phyloP scores from a whole-genome alignment of 768 basidiomycete genomes.

The Lyophyllum atratum region DNA sequence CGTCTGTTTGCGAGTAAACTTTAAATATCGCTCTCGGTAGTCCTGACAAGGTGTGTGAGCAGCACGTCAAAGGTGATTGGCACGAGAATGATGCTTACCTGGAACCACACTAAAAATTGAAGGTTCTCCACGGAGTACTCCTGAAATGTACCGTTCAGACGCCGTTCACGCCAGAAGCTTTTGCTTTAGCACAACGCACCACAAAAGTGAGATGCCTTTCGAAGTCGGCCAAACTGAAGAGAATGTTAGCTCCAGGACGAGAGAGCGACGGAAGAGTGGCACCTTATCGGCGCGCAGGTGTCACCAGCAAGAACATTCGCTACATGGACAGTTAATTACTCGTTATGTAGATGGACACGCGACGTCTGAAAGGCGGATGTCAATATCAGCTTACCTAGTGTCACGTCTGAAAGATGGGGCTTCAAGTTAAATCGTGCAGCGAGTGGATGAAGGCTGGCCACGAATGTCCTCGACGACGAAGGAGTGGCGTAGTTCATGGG shows the following conservation, averaged over 20 bases:
- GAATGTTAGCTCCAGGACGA: not conserved
- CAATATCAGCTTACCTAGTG: constrained; percentile 19
- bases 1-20: constrained; percentile 21
- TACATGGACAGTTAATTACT: not conserved
- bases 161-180: constrained; percentile 8
- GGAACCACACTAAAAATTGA: constrained; percentile 38
- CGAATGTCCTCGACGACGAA: constrained; percentile 12
- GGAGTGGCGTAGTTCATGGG: constrained; percentile 6
- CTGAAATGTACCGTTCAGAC: constrained; percentile 25
- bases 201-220: constrained; percentile 27
- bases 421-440: constrained; percentile 24
- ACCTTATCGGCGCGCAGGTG: constrained; percentile 41
- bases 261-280: constrained; percentile 3
- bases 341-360: constrained; percentile 6
- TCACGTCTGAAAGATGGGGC: constrained; percentile 23
- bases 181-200: constrained; percentile 21
- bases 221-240: constrained; percentile 30
- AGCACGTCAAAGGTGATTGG: constrained; percentile 3
- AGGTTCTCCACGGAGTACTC: constrained; percentile 33
- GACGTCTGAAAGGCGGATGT: constrained; percentile 1
- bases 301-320: constrained; percentile 38
- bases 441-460: constrained; percentile 20
- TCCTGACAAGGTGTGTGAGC: constrained; percentile 24
- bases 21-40: constrained; percentile 36
- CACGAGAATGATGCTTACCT: constrained; percentile 19